A percentile compares a stretch with the other conserved stretches of the same genome.
Evolutionary conservation across 2,329 filamentous ascomycete species (phyloP).

Genomic region (Colletotrichum costaricense): DNA sequence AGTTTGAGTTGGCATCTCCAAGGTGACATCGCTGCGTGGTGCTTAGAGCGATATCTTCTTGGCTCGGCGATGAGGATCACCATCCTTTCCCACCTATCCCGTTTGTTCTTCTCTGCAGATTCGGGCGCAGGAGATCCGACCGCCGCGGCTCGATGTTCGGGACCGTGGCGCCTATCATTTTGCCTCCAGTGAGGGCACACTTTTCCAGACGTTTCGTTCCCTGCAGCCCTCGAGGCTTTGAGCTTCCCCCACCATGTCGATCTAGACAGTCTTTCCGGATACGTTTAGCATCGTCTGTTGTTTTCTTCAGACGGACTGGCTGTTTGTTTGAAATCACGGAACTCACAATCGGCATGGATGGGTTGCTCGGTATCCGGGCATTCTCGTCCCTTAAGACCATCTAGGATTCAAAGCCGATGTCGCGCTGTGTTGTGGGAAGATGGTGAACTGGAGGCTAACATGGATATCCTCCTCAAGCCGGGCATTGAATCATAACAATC

Average conservation of each 20-base stretch:
- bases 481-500: background rate
- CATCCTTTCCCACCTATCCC: background rate
- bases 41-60: background rate
- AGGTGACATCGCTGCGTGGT: background rate
- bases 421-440: background rate
- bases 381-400: background rate
- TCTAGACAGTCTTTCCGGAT: background rate
- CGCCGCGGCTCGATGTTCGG: background rate
- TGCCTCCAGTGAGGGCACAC: background rate
- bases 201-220: background rate
- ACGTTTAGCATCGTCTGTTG: background rate
- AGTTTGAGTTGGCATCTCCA: background rate
- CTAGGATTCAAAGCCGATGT: background rate
- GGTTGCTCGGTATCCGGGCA: background rate
- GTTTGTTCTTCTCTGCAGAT: background rate
- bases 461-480: background rate
- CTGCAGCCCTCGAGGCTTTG: background rate
- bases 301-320: background rate
- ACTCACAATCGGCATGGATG: background rate
- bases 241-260: background rate
- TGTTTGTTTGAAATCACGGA: background rate
- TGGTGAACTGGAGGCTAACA: background rate
- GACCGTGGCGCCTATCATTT: background rate
- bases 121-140: background rate
- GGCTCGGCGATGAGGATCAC: background rate